A percentile compares a stretch with the other conserved stretches of the same genome.
Evolutionary conservation across 2,329 filamentous ascomycete species (phyloP).

Genomic region (Monosporascus sp.): DNA sequence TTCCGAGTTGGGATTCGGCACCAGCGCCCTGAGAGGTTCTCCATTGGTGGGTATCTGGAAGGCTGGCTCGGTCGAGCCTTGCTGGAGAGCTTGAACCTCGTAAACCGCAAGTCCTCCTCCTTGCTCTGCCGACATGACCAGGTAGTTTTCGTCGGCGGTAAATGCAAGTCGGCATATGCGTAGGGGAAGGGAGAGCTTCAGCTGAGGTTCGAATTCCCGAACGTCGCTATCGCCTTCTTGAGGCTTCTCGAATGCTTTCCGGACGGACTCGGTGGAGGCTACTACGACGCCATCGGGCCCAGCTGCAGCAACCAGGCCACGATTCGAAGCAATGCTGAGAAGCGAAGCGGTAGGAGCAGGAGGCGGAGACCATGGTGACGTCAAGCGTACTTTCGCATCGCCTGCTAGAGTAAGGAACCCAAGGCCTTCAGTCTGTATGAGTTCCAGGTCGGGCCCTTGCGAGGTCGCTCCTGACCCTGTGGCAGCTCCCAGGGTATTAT

Average conservation of each 20-base stretch:
- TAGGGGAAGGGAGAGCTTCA: slow-evolving; percentile 65
- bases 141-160: slow-evolving; percentile 78
- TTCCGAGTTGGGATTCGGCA: slow-evolving; percentile 74
- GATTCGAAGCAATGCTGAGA: slow-evolving; percentile 73
- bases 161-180: slow-evolving; percentile 86
- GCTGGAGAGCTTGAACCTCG: slow-evolving; percentile 62
- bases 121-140: slow-evolving; percentile 76
- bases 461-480: slow-evolving; percentile 17
- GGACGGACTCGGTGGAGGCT: slow-evolving; percentile 69
- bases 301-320: slow-evolving; percentile 80
- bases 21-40: slow-evolving; percentile 65
- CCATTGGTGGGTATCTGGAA: slow-evolving; percentile 76
- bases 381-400: slow-evolving; percentile 78
- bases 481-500: slow-evolving; percentile 21
- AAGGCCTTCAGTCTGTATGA: slow-evolving; percentile 79
- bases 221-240: slow-evolving; percentile 59
- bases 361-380: slow-evolving; percentile 69
- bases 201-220: slow-evolving; percentile 66
- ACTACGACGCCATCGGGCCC: slow-evolving; percentile 75
- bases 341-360: slow-evolving; percentile 77
- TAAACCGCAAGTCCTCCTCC: slow-evolving; percentile 83
- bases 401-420: slow-evolving; percentile 77
- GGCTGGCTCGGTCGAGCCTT: slow-evolving; percentile 60
- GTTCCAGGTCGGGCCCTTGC: slow-evolving; percentile 64
- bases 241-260: slow-evolving; percentile 64